These are phyloP conservation scores for Exophiala calicioides DNA, from an alignment of 2,329 filamentous ascomycete genomes.

Conservation along the genomic window DNA sequence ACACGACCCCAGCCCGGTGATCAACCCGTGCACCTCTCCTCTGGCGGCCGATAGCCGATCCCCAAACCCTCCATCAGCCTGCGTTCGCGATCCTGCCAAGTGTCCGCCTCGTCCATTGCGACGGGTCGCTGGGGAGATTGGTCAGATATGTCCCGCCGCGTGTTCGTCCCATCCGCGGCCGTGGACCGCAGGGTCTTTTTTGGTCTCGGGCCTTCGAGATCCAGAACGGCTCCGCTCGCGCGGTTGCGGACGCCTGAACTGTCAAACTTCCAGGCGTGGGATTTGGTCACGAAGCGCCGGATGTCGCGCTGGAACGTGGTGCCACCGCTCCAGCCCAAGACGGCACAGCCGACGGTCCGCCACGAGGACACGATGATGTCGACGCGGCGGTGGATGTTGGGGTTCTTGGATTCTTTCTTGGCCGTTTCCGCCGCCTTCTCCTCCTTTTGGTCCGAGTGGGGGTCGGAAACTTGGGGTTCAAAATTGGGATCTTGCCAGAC, in stretches of 20 bases:
- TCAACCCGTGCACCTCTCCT: conserved; percentile 68
- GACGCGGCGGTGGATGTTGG: conserved; percentile 77
- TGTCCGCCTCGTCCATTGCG: conserved; percentile 45
- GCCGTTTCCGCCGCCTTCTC: background rate
- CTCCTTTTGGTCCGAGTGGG: conserved; percentile 29
- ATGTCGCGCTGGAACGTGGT: conserved; percentile 90
- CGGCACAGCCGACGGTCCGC: conserved; percentile 83
- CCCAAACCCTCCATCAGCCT: conserved; percentile 77
- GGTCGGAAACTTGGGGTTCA: too few species aligned
- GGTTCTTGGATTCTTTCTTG: conserved; percentile 50
- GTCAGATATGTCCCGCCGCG: too few species aligned
- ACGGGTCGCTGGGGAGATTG: too few species aligned
- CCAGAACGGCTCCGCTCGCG: conserved; percentile 64
- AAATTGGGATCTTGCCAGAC: conserved; percentile 78
- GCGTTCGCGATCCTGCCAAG: conserved; percentile 71
- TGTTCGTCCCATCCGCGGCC: too few species aligned
- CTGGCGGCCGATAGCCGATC: conserved; percentile 65
- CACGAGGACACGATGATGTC: conserved; percentile 91
- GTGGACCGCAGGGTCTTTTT: too few species aligned
- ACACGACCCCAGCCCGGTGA: too few species aligned
- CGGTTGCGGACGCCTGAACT: conserved; percentile 79
- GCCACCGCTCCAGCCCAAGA: conserved; percentile 84
- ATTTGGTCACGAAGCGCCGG: conserved; percentile 73
- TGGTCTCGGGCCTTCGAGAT: conserved; percentile 57
- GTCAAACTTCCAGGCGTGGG: conserved; percentile 80